Conservation (phyloP, 208 protist species). For the Leishmania lainsoni region DNA sequence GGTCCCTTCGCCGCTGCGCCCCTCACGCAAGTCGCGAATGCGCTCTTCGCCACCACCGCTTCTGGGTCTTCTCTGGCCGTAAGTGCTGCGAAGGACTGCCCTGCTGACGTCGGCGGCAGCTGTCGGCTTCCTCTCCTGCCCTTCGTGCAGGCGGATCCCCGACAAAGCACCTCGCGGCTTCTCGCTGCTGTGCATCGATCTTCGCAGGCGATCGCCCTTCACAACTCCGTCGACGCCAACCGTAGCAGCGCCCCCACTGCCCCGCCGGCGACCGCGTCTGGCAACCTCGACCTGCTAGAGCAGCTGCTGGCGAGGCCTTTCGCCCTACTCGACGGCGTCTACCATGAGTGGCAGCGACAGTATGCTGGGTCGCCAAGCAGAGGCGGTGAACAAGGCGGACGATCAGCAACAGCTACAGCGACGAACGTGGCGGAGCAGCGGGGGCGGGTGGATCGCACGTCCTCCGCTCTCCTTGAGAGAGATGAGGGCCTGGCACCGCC, state of each 20-base stretch:
- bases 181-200: constrained; percentile 21
- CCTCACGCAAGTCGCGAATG: constrained; percentile 27
- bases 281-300: constrained; percentile 18
- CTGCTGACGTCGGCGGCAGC: neutral
- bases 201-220: constrained; percentile 7
- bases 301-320: constrained; percentile 36
- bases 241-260: neutral
- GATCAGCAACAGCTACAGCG: neutral
- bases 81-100: neutral
- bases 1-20: constrained; percentile 29
- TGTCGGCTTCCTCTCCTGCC: constrained; percentile 16
- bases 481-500: neutral
- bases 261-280: neutral
- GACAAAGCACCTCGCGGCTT: constrained; percentile 14
- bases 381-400: constrained; percentile 2
- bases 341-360: constrained; percentile 16
- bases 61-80: neutral
- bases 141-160: constrained; percentile 25
- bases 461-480: neutral
- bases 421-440: neutral
- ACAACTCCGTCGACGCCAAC: constrained; percentile 3
- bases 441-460: neutral
- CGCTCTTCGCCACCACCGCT: constrained; percentile 14
- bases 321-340: constrained; percentile 33
- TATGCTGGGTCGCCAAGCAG: neutral